Evolutionary conservation across 1,139 yeast genomes (phyloP).

Genomic region (Blastobotrys persicus): DNA sequence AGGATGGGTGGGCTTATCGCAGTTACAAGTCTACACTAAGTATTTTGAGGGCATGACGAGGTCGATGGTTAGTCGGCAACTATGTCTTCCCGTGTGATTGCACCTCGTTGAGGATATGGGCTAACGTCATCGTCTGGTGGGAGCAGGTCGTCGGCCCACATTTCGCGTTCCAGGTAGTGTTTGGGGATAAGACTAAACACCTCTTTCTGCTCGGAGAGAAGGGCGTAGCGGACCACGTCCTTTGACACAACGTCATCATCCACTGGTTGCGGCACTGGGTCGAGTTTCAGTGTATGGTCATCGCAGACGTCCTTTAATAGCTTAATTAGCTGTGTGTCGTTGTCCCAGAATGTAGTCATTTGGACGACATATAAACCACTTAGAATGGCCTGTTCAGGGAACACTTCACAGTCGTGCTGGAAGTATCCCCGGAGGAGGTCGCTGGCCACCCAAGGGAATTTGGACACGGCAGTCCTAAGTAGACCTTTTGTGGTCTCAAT

Average conservation of each 20-base stretch:
- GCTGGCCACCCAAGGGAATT: slow-evolving; percentile 60
- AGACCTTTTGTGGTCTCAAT: slow-evolving; percentile 46
- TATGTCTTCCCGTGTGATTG: not conserved
- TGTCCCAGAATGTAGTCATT: slow-evolving; percentile 29
- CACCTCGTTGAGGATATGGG: slow-evolving; percentile 16
- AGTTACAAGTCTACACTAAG: too few relatives aligned
- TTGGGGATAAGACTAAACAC: slow-evolving; percentile 25
- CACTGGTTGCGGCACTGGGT: slow-evolving; percentile 13
- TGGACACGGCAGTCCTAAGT: slow-evolving; percentile 49
- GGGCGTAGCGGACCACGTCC: slow-evolving; percentile 29
- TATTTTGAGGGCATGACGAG: too few relatives aligned
- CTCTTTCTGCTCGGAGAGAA: slow-evolving; percentile 30
- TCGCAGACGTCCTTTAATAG: slow-evolving; percentile 20
- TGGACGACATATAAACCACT: slow-evolving; percentile 29
- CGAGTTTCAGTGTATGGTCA: slow-evolving; percentile 17
- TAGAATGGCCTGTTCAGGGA: slow-evolving; percentile 14
- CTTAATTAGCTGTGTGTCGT: slow-evolving; percentile 20
- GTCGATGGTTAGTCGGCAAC: not conserved
- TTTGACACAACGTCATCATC: slow-evolving; percentile 21
- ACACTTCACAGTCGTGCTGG: slow-evolving; percentile 6
- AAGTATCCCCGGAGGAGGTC: slow-evolving; percentile 39
- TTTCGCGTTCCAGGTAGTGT: slow-evolving; percentile 21
- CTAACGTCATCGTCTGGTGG: slow-evolving; percentile 27
- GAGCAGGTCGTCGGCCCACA: slow-evolving; percentile 29
- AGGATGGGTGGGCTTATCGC: too few relatives aligned